Conservation (phyloP, 169 alveolate species). For the Plasmodium ovale region DNA sequence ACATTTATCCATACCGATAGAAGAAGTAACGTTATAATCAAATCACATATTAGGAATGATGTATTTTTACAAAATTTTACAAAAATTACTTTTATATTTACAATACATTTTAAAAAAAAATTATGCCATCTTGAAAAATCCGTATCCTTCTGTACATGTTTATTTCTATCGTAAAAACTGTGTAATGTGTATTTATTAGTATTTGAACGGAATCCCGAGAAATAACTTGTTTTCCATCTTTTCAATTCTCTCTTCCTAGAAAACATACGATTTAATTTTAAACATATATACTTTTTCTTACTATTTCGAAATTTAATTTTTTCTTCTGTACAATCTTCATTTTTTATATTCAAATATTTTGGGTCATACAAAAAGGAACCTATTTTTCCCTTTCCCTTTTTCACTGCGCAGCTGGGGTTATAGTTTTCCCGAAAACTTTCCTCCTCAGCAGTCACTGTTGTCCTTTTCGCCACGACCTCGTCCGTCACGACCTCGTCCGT, state of each 20-base stretch:
- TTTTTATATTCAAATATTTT: slow-evolving; percentile 16
- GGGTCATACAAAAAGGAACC: slow-evolving; percentile 20
- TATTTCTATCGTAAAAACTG: slow-evolving; percentile 71
- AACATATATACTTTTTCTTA: slow-evolving; percentile 20
- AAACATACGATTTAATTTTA: slow-evolving; percentile 10
- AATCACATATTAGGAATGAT: slow-evolving; percentile 62
- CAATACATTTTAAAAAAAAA: slow-evolving; percentile 22
- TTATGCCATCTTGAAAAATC: slow-evolving; percentile 41
- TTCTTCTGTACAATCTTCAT: slow-evolving; percentile 9
- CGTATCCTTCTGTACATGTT: slow-evolving; percentile 5
- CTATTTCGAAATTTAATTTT: background rate
- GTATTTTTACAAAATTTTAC: slow-evolving; percentile 55
- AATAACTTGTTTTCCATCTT: slow-evolving; percentile 18
- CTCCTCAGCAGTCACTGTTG: background rate
- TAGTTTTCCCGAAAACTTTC: background rate
- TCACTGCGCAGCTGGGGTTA: background rate
- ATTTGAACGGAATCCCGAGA: background rate
- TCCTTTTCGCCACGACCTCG: background rate
- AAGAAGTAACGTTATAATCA: slow-evolving; percentile 35
- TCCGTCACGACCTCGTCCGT: background rate
- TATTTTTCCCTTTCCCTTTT: background rate
- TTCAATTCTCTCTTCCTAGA: background rate
- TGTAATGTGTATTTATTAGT: slow-evolving; percentile 26
- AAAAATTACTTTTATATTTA: slow-evolving; percentile 34
- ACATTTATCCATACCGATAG: slow-evolving; percentile 38